phyloP scores from a whole-genome alignment of 345 rosid species.

The Populus davidiana region DNA sequence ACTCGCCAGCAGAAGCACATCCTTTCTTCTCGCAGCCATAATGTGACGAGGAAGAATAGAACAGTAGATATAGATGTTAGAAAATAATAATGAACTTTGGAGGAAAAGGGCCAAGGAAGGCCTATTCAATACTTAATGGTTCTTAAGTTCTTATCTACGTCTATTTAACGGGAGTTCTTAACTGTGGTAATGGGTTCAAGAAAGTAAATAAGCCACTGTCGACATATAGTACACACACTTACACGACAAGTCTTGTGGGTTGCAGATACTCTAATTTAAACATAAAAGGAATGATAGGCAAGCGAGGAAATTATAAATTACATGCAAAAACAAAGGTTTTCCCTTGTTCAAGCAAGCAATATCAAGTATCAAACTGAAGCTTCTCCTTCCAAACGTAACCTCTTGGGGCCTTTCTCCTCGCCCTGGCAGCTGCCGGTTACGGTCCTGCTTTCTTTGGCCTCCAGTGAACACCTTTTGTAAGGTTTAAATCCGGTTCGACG shows the following conservation, averaged over 20 bases:
- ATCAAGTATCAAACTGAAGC: constrained; percentile 44
- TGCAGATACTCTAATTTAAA: constrained; percentile 29
- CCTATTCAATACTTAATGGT: constrained; percentile 23
- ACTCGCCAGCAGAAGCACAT: neutral
- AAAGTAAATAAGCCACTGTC: constrained; percentile 31
- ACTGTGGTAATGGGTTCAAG: constrained; percentile 25
- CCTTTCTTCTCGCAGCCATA: neutral
- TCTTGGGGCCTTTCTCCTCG: constrained; percentile 73
- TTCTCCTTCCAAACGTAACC: constrained; percentile 76
- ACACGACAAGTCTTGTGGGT: constrained; percentile 42
- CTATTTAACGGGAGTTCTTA: constrained; percentile 15
- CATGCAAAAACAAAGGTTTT: constrained; percentile 33
- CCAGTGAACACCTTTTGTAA: constrained; percentile 81
- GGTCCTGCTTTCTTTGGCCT: constrained; percentile 62
- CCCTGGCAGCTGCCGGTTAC: constrained; percentile 40
- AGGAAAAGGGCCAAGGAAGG: constrained; percentile 10
- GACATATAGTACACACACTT: constrained; percentile 38
- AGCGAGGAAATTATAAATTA: constrained; percentile 16
- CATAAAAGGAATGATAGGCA: constrained; percentile 23
- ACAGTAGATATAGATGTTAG: neutral
- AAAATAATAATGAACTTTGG: neutral
- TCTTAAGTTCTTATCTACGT: constrained; percentile 25
- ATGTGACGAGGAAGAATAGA: neutral
- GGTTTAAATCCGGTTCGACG: constrained; percentile 85
- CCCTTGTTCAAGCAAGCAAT: constrained; percentile 33